A percentile compares a stretch with the other conserved stretches of the same genome.
Conservation (phyloP, 768 basidiomycete species). For the Lactifluus volemus region DNA sequence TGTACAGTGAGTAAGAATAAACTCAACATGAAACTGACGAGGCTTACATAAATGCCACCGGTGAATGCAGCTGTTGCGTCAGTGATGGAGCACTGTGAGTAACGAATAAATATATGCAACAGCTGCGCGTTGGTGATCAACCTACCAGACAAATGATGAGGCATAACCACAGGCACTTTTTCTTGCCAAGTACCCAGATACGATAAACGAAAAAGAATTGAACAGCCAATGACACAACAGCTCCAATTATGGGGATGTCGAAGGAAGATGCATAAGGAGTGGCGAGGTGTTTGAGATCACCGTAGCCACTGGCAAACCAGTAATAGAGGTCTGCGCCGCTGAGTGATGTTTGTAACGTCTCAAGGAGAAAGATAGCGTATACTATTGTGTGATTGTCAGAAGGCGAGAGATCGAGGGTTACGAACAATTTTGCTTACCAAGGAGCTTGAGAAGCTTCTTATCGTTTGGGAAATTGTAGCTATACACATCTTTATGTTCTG, state of each 20-base stretch:
- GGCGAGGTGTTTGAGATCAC: conserved; percentile 21
- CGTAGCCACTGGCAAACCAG: conserved; percentile 25
- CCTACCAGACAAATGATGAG: background rate
- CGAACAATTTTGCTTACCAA: background rate
- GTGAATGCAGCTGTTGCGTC: background rate
- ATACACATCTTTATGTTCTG: conserved; percentile 1
- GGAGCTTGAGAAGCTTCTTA: background rate
- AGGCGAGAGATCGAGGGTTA: too few species aligned
- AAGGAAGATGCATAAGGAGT: conserved; percentile 19
- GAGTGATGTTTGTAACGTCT: conserved; percentile 10
- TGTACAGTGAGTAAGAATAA: background rate
- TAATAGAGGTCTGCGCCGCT: conserved; percentile 24
- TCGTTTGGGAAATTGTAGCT: conserved; percentile 4
- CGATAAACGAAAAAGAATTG: conserved; percentile 5
- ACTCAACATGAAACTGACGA: background rate
- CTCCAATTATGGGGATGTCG: background rate
- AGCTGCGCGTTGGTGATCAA: background rate
- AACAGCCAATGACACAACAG: background rate
- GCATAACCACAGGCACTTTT: background rate
- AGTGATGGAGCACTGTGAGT: background rate
- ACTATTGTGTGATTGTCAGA: conserved; percentile 15
- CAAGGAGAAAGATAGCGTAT: conserved; percentile 21
- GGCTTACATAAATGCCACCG: background rate
- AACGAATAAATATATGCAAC: background rate
- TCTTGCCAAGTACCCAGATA: background rate